Conservation (phyloP, 345 rosid genomes). For the Murraya paniculata region DNA sequence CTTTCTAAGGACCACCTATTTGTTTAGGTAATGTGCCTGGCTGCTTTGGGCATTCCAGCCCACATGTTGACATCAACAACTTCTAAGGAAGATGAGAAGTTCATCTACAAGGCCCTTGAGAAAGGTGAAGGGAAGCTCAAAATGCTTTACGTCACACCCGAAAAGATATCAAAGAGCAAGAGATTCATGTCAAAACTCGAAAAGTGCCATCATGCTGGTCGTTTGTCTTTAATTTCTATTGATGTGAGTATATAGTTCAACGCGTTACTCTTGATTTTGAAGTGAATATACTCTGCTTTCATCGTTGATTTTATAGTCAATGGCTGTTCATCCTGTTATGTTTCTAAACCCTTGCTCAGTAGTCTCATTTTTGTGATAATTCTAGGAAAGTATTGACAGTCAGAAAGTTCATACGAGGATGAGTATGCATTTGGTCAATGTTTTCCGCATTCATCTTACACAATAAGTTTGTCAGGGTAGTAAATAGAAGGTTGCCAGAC, state of each 20-base stretch:
- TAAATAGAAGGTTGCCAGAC: neutral
- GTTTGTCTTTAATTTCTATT: slow-evolving; percentile 75
- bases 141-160: slow-evolving; percentile 89
- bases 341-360: neutral
- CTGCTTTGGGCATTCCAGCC: slow-evolving; percentile 82
- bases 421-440: neutral
- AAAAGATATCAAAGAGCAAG: slow-evolving; percentile 95
- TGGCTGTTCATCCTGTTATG: neutral
- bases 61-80: slow-evolving; percentile 83
- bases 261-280: neutral
- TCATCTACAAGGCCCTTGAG: slow-evolving; percentile 86
- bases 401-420: neutral
- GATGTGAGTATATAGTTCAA: slow-evolving; percentile 55
- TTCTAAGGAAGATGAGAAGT: slow-evolving; percentile 82
- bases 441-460: neutral
- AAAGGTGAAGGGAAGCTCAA: slow-evolving; percentile 83
- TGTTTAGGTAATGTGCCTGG: slow-evolving; percentile 85
- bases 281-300: neutral
- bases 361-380: neutral
- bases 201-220: slow-evolving; percentile 72
- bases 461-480: neutral
- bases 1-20: neutral
- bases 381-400: neutral
- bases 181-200: slow-evolving; percentile 99
- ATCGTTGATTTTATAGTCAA: neutral